Evolutionary conservation across 2,329 filamentous ascomycete species (phyloP).

Genomic region (Stachybotrys chlorohalonatus): DNA sequence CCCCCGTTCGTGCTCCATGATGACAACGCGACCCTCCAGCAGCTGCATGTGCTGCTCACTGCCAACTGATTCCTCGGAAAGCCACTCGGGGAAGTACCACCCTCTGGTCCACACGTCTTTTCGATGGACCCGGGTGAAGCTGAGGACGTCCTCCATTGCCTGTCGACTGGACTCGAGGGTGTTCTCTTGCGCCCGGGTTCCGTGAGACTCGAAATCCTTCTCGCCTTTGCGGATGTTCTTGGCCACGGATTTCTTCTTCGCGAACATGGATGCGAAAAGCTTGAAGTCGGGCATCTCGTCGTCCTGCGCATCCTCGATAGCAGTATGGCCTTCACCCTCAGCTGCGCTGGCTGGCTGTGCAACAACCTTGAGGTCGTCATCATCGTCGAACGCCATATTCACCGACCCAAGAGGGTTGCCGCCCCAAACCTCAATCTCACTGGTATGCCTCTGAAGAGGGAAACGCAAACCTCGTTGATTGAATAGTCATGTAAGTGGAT

Average conservation of each 20-base stretch:
- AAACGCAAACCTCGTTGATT: too few relatives aligned
- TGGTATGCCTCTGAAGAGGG: too few relatives aligned
- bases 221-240: conserved; percentile 82
- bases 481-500: background rate
- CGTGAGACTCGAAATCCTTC: conserved; percentile 95
- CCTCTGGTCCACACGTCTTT: conserved; percentile 57
- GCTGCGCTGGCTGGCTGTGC: conserved; percentile 8
- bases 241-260: conserved; percentile 40
- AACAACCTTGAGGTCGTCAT: conserved; percentile 24
- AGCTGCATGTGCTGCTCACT: conserved; percentile 16
- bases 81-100: conserved; percentile 62
- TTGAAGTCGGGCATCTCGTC: conserved; percentile 86
- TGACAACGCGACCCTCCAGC: conserved; percentile 47
- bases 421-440: background rate
- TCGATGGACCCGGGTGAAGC: conserved; percentile 66
- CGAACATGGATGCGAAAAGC: conserved; percentile 49
- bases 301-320: conserved; percentile 51
- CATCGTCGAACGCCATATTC: conserved; percentile 32
- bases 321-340: conserved; percentile 12
- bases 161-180: conserved; percentile 71
- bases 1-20: conserved; percentile 63
- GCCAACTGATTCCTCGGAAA: conserved; percentile 20
- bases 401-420: background rate
- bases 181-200: conserved; percentile 70
- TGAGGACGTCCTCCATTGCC: conserved; percentile 83